A percentile compares a stretch with the other conserved stretches of the same genome.
Conservation (phyloP, 345 rosid species). For the Dovyalis caffra region DNA sequence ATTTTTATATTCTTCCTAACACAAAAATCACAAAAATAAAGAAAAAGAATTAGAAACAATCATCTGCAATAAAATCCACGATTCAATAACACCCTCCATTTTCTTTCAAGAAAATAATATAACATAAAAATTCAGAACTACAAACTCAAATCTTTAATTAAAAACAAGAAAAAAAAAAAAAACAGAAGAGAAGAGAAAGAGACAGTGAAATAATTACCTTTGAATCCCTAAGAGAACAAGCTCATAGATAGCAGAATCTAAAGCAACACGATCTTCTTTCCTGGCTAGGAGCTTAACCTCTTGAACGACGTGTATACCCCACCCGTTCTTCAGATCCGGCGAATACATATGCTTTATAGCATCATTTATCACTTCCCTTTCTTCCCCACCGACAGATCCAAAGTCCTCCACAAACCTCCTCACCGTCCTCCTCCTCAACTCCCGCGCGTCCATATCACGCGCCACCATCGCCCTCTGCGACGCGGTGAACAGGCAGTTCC, state of each 20-base stretch:
- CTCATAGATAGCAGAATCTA: conserved; percentile 80
- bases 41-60: conserved; percentile 4
- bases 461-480: conserved; percentile 68
- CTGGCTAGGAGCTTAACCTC: conserved; percentile 80
- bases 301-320: conserved; percentile 97
- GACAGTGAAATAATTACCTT: conserved; percentile 42
- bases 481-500: conserved; percentile 96
- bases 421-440: conserved; percentile 64
- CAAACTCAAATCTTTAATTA: background rate
- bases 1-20: background rate
- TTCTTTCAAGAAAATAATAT: background rate
- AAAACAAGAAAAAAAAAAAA: background rate
- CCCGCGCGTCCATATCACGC: conserved; percentile 78
- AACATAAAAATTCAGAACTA: background rate
- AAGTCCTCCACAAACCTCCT: conserved; percentile 64
- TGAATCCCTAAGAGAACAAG: conserved; percentile 86
- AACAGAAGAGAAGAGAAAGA: background rate
- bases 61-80: background rate
- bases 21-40: conserved; percentile 26
- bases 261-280: conserved; percentile 60
- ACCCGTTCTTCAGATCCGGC: conserved; percentile 97
- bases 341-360: conserved; percentile 85
- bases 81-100: background rate
- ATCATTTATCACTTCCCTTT: conserved; percentile 44
- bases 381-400: conserved; percentile 56